A percentile compares a stretch with the other conserved stretches of the same genome.
These are phyloP conservation scores for Carex littledalei DNA, from an alignment of 176 grass and related monocot genomes.

Conservation along the genomic window DNA sequence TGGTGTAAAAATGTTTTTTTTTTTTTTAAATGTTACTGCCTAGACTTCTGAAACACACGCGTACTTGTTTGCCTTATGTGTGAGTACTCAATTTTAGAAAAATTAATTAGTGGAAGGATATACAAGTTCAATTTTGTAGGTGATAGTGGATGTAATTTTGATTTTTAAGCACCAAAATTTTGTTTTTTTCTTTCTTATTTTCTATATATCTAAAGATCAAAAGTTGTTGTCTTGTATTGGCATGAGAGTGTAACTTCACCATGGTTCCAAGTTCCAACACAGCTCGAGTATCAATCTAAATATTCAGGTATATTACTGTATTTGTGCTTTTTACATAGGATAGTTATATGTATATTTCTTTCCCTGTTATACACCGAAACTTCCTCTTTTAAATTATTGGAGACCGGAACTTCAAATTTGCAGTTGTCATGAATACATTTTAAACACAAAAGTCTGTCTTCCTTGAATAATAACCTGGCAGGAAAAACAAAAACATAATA, in stretches of 20 bases:
- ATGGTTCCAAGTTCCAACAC: neutral
- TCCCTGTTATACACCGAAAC: neutral
- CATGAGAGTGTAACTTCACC: neutral
- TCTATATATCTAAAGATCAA: neutral
- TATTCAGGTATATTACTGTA: neutral
- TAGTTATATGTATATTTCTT: neutral
- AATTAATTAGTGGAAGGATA: neutral
- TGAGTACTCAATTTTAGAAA: neutral
- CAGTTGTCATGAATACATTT: too few relatives aligned
- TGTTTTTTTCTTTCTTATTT: neutral
- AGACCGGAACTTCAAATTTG: neutral
- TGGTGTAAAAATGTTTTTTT: neutral
- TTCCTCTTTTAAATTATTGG: neutral
- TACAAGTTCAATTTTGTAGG: slow-evolving; percentile 10
- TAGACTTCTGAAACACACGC: neutral
- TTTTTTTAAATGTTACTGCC: neutral
- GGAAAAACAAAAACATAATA: too few relatives aligned
- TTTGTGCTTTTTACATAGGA: neutral
- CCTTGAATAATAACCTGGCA: too few relatives aligned
- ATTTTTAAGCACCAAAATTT: neutral
- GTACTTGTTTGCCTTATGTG: neutral
- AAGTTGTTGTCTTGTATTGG: neutral
- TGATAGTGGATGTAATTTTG: slow-evolving; percentile 2
- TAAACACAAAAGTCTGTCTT: too few relatives aligned
- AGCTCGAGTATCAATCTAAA: neutral